Evolutionary conservation across 257 asterid species (phyloP), one percentile per base, ranked within the genome.

Genomic region (Salvia rosmarinus): DNA sequence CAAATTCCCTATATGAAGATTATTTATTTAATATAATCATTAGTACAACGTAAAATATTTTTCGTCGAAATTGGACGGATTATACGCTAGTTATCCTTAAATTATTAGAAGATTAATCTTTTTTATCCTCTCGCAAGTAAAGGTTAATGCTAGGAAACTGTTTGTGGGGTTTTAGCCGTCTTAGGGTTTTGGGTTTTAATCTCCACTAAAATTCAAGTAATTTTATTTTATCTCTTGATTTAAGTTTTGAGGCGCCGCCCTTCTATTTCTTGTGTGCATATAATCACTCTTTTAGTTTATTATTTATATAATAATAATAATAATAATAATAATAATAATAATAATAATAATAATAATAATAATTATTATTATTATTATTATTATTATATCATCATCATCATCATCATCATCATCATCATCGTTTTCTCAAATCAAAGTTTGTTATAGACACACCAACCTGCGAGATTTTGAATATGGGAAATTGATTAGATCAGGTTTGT

Each of bases 181-280:
- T 43, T 77, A 68, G 80, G 82, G 80, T 67, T 81, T 81, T 68
- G 68, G 63, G 43, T 16, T 64, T 50, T 34, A 50, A 28, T 34
- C 20, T 20, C 51, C 11, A 39, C 30, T 6, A 35, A 35, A 65
- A 44, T 78, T 78, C 78, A 61, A 69, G 63, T 21, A 43, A 4
- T 20, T 30, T 46, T 44, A 25, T 17, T 55, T 14, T 14, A 35
- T 4, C 30, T 25, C 58, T 49, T 12, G 57, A 74, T 77, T 75
- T 81, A 75, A 78, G 75, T 71, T 65, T 76, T 65, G 68, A 16
- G 84, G 80, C 82, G 82, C 78, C 82, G 80, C 71, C 56, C 32
- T 12, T 62, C 43, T 6, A 9, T 6, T 19, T 30, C 16, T 68
- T 52, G 25, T 72, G 40, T 77, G 47, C 64, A 42, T 72, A 20